Conservation (phyloP, 352 stramenopile genomes). For the Globisporangium canariense region DNA sequence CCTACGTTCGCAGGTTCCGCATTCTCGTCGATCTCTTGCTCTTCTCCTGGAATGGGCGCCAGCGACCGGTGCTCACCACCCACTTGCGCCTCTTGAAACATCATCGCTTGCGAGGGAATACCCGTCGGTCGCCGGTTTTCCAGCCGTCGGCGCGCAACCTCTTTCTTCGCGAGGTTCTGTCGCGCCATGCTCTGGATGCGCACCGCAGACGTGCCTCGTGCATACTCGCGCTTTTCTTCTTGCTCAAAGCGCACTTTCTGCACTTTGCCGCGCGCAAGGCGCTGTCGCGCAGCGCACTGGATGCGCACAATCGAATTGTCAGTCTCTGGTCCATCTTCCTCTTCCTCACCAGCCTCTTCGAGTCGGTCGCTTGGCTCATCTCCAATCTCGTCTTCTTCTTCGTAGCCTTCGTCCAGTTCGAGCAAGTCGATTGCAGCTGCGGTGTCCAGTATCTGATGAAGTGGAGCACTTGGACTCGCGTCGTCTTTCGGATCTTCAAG, state of each 20-base stretch:
- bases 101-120: conserved; percentile 18
- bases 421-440: conserved; percentile 9
- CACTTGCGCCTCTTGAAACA: background rate
- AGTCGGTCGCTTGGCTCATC: background rate
- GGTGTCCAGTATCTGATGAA: too few species aligned
- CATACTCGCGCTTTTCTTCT: conserved; percentile 6
- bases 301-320: conserved; percentile 38
- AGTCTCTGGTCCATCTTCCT: background rate
- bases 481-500: background rate
- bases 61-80: background rate
- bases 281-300: conserved; percentile 46
- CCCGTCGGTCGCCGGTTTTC: conserved; percentile 29
- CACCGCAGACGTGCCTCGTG: conserved; percentile 17
- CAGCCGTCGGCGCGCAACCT: conserved; percentile 29
- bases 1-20: background rate
- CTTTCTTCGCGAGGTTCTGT: conserved; percentile 40
- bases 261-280: conserved; percentile 27
- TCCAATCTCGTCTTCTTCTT: background rate
- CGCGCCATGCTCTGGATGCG: conserved; percentile 38
- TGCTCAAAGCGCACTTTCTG: conserved; percentile 25
- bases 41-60: conserved; percentile 4
- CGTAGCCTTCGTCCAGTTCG: conserved; percentile 7
- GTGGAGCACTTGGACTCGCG: background rate
- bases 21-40: background rate
- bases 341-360: background rate